Base-by-base conservation (phyloP, 164 flowering plant genomes). In the Warburgia ugandensis region DNA sequence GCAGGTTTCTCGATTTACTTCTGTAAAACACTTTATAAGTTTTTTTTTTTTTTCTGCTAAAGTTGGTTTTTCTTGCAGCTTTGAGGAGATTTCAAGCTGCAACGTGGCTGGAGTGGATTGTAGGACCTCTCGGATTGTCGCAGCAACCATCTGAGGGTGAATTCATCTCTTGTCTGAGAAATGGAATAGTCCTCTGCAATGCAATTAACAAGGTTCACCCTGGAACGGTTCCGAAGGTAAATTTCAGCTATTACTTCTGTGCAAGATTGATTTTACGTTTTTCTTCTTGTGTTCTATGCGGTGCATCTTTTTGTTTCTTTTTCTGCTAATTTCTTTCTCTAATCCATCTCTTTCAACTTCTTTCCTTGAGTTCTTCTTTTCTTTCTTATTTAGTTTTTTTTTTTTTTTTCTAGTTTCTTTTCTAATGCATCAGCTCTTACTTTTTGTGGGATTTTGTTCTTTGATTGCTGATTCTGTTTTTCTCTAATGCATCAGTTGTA, bases 121-220 rank as follows among this genome's bases (percentile, higher is more conserved):
- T 77, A 6, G 98, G 95, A n/a, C 84, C 88, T 10, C 61, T 88
- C 2, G 86, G 83, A 6, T 55, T 88, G 25, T 45, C 90, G 2
- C 47, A 42, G 5, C 72, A 73, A 31, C 92, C 98, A 12, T 73
- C 96, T 0, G 98, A 91, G 69, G 56, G 46, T 50, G 86, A 83
- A 55, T 87, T 91, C 60, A 65, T 84, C 66, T 78, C 90, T 57
- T 83, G 81, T 68, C 70, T 91, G 74, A 81, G 90, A 68, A 91
- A 73, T 72, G 98, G 98, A 7, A 55, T 87, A 56, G 29, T 83
- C 35, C 71, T 90, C 3, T 91, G 98, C 71, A 84, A 83, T 64
- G 79, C 77, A 28, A 85, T 91, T 40, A 91, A 91, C 76, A 85
- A 79, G 70, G 73, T 91, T 48, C 76, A 73, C 37, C 92, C 96